Conservation (phyloP, 2,329 filamentous ascomycete species). For the Endothia cerciana region DNA sequence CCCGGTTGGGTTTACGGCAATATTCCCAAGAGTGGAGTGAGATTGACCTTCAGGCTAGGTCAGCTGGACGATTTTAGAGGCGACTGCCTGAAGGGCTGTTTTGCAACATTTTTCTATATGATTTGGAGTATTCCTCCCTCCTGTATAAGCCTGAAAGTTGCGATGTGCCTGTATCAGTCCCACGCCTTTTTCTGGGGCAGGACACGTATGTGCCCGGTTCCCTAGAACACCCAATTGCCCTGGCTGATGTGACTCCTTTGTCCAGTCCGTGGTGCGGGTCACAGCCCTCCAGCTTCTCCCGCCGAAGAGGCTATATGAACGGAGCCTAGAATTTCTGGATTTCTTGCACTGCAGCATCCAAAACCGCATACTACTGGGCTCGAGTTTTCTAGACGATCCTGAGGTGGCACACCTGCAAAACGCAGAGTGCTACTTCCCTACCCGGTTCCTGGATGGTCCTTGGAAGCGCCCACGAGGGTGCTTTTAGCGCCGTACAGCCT, state of each 20-base stretch:
- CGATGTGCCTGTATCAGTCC: background rate
- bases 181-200: background rate
- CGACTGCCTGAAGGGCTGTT: too few species aligned
- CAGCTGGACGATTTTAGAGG: background rate
- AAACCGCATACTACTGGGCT: background rate
- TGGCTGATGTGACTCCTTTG: background rate
- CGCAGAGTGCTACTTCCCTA: background rate
- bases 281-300: background rate
- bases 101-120: background rate
- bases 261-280: too few species aligned
- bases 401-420: background rate
- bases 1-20: background rate
- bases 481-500: background rate
- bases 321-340: background rate
- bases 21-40: background rate
- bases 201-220: background rate
- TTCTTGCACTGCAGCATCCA: background rate
- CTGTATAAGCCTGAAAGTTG: constrained; percentile 8
- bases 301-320: background rate
- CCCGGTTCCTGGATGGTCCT: background rate
- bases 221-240: background rate
- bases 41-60: background rate
- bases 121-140: background rate
- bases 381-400: background rate
- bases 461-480: background rate